Conservation (phyloP, 371 early-diverging fungal species). For the Smittium culicis region DNA sequence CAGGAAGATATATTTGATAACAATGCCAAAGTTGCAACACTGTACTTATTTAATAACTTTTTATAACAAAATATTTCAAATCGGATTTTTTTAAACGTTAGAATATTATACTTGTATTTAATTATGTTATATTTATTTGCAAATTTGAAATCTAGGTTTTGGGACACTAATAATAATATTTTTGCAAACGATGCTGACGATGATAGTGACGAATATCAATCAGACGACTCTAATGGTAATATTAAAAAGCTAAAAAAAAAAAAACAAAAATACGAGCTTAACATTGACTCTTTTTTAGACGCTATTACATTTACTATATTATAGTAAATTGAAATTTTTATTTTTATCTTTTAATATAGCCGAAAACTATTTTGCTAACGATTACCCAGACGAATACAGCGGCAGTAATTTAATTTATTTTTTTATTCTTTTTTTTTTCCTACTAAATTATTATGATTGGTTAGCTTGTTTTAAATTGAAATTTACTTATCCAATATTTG, state of each 20-base stretch:
- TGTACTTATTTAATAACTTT: conserved; percentile 1
- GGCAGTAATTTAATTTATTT: background rate
- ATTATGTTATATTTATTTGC: background rate
- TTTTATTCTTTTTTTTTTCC: background rate
- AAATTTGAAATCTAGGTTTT: conserved; percentile 6
- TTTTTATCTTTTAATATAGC: background rate
- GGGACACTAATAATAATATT: background rate
- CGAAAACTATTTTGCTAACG: conserved; percentile 10
- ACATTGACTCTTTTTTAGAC: too few relatives aligned
- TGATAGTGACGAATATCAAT: background rate
- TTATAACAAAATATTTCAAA: background rate
- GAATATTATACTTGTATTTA: background rate
- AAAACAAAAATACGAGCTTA: too few relatives aligned
- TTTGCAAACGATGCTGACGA: background rate
- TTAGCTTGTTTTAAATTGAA: too few relatives aligned
- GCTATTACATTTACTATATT: background rate
- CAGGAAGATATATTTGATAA: background rate
- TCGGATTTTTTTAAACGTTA: too few relatives aligned
- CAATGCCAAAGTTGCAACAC: conserved; percentile 4
- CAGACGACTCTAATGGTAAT: conserved; percentile 9
- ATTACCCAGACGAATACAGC: conserved; percentile 5
- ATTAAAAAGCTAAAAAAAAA: too few relatives aligned
- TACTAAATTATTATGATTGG: too few relatives aligned
- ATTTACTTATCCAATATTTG: too few relatives aligned
- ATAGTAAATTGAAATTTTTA: background rate